Evolutionary conservation across 805 yeast genomes (phyloP).

Genomic region (Yarrowia bubula): DNA sequence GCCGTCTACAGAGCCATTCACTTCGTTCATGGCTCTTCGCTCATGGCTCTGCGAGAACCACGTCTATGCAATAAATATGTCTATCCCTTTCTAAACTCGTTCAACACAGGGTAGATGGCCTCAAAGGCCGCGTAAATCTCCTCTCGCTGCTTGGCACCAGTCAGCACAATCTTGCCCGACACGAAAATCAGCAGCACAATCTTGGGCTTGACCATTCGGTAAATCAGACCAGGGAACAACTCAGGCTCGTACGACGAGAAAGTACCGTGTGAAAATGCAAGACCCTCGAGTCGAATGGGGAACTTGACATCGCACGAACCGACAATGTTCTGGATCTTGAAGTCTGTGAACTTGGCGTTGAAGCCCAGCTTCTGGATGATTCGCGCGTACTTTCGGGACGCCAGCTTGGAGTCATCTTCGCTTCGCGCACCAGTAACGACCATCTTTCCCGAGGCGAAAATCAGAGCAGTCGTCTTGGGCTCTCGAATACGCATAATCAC

Average conservation of each 20-base stretch:
- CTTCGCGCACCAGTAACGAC: conserved; percentile 99
- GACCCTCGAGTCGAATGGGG: conserved; percentile 94
- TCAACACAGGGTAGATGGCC: conserved; percentile 95
- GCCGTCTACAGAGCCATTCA: too few species aligned
- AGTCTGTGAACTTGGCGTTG: conserved; percentile 96
- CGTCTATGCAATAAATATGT: conserved; percentile 30
- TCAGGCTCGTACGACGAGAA: conserved; percentile 99
- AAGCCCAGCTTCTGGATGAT: conserved; percentile 97
- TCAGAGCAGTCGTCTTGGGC: conserved; percentile 96
- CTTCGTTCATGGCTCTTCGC: too few species aligned
- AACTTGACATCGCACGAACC: conserved; percentile 98
- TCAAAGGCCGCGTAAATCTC: conserved; percentile 98
- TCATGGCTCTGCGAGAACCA: too few species aligned
- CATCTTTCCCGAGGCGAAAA: conserved; percentile 98
- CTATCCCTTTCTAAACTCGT: conserved; percentile 87
- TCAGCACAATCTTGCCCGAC: conserved; percentile 93
- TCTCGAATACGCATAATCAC: conserved; percentile 99
- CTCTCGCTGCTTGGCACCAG: conserved; percentile 99
- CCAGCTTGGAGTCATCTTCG: conserved; percentile 97
- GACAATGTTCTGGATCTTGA: conserved; percentile 96
- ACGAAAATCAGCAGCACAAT: conserved; percentile 94
- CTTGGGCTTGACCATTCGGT: conserved; percentile 99
- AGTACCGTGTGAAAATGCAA: conserved; percentile 97
- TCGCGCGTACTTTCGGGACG: conserved; percentile 96
- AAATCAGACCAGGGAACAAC: conserved; percentile 94